Conservation (phyloP, 1,284 basidiomycete species). For the Mycena sp. region DNA sequence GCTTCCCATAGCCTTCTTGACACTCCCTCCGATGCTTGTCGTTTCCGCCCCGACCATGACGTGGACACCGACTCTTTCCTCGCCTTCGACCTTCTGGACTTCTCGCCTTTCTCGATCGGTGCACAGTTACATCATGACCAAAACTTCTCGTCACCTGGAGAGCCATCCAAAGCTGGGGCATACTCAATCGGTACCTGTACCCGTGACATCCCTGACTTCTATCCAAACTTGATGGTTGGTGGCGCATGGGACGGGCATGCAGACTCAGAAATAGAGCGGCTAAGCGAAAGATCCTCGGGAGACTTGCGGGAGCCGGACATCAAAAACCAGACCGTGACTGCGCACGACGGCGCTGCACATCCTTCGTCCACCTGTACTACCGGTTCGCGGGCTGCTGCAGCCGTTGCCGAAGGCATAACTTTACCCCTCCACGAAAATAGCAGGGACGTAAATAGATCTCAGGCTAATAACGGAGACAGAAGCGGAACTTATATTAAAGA, state of each 20-base stretch:
- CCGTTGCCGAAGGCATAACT: not conserved
- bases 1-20: not conserved
- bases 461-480: too few relatives aligned
- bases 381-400: not conserved
- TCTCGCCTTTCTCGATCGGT: conserved; percentile 18
- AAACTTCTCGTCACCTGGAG: not conserved
- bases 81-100: conserved; percentile 18
- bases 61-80: not conserved
- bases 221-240: not conserved
- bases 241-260: not conserved
- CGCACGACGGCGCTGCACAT: not conserved
- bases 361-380: not conserved
- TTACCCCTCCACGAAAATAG: conserved; percentile 2
- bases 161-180: conserved; percentile 1
- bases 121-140: not conserved
- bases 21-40: not conserved
- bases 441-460: not conserved
- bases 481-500: not conserved
- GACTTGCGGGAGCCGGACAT: not conserved
- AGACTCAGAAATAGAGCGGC: not conserved
- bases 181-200: not conserved
- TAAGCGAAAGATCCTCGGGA: not conserved
- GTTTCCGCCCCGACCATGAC: not conserved
- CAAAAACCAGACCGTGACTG: not conserved
- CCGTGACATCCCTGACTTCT: too few relatives aligned